Evolutionary conservation across 1,284 basidiomycete species (phyloP).

Genomic region (Malassezia pachydermatis): DNA sequence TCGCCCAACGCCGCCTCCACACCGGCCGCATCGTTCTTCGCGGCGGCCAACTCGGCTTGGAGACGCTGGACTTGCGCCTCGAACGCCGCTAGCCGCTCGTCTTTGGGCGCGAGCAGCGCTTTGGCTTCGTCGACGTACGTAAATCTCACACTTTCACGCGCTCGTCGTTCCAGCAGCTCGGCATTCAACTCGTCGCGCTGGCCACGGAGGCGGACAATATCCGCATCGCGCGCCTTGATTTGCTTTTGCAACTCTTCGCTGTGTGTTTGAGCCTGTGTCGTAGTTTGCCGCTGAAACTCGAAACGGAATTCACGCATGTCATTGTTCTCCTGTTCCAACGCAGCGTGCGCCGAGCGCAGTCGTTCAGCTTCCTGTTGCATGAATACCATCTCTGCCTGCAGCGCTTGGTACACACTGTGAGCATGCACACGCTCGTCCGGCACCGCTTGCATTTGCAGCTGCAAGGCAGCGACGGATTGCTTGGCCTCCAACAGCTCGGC

Average conservation of each 20-base stretch:
- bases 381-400: constrained; percentile 17
- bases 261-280: constrained; percentile 27
- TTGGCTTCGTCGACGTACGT: constrained; percentile 43
- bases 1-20: not conserved
- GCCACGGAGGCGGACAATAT: constrained; percentile 40
- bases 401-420: constrained; percentile 17
- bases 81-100: constrained; percentile 67
- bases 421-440: constrained; percentile 19
- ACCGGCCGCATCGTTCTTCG: constrained; percentile 54
- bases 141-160: constrained; percentile 37
- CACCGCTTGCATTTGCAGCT: constrained; percentile 12
- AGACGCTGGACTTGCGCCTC: constrained; percentile 66
- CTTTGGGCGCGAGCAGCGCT: constrained; percentile 35
- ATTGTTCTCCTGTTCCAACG: constrained; percentile 28
- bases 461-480: constrained; percentile 13
- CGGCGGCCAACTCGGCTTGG: constrained; percentile 66
- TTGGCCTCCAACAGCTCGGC: constrained; percentile 15
- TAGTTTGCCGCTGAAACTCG: constrained; percentile 16
- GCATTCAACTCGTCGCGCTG: constrained; percentile 27
- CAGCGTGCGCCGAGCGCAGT: constrained; percentile 5
- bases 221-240: constrained; percentile 59
- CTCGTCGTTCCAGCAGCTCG: constrained; percentile 36
- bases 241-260: constrained; percentile 63
- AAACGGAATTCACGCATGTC: constrained; percentile 34
- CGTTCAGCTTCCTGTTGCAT: constrained; percentile 19